phyloP scores from a whole-genome alignment of 768 basidiomycete species.

The Neoboletus brunneissimus region DNA sequence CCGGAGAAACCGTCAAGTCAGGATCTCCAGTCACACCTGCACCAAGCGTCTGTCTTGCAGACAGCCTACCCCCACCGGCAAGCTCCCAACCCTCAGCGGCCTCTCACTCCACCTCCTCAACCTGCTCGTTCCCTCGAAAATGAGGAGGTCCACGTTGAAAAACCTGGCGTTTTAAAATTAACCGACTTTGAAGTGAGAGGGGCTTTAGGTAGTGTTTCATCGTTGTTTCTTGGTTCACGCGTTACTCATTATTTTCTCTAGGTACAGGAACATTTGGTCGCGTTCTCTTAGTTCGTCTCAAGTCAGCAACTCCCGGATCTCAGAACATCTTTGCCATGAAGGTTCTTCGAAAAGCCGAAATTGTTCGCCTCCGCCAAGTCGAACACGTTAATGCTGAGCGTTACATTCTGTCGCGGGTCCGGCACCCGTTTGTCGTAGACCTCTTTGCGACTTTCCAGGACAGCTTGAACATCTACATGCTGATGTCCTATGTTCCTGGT shows the following conservation, averaged over 20 bases:
- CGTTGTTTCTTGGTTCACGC: not conserved
- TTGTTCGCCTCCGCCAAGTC: constrained; percentile 89
- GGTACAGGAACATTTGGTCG: constrained; percentile 97
- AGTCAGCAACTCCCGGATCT: constrained; percentile 43
- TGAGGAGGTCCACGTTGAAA: constrained; percentile 61
- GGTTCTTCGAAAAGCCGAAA: constrained; percentile 80
- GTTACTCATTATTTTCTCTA: constrained; percentile 28
- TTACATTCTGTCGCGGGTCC: constrained; percentile 85
- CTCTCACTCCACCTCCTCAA: constrained; percentile 29
- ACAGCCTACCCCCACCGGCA: constrained; percentile 13
- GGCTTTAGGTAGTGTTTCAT: constrained; percentile 55
- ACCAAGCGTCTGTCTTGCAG: constrained; percentile 3
- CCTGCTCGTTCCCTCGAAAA: constrained; percentile 65
- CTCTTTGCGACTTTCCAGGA: constrained; percentile 96
- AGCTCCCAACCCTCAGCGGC: not conserved
- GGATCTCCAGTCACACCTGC: constrained; percentile 5
- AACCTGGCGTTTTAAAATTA: constrained; percentile 54
- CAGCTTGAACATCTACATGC: constrained; percentile 95
- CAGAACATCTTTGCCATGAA: constrained; percentile 79
- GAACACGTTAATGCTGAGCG: constrained; percentile 98
- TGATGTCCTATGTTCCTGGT: constrained; percentile 93
- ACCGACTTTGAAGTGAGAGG: constrained; percentile 82
- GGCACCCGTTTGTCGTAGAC: constrained; percentile 96
- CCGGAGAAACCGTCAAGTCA: constrained; percentile 11
- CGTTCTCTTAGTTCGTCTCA: constrained; percentile 84